Evolutionary conservation across 2,329 filamentous ascomycete genomes (phyloP), one percentile per base, ranked within the genome.

Genomic region (Alternaria novae-zelandiae): DNA sequence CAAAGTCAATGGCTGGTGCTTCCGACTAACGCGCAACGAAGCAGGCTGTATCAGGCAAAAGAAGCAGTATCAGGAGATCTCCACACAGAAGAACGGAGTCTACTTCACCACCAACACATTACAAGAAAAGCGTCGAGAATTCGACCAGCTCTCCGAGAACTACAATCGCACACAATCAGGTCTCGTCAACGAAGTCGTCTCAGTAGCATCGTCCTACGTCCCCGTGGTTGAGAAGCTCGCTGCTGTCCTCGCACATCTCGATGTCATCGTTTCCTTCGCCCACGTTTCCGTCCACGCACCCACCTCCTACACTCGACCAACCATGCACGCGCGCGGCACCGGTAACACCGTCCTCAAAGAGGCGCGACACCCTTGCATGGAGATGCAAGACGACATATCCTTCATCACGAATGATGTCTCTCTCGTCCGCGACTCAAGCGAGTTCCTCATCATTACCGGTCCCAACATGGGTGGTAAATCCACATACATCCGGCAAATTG

Each of bases 381-480:
- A 99, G 79, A 94, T 97, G 88, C 96, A 99, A 81, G 96, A 99
- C 74, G 96, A 99, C 74, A 90, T 99, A 45, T 94, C 95, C 66
- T 99, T 99, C 83, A 99, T 99, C 81, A 97, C 95, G 60, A 99
- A 99, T 79, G 95, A 99, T 72, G 93, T 98, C 21, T 89, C 90
- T 57, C 88, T 99, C 41, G 86, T 88, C 6, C 90, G 94, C 9
- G 90, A 90, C 61, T 86, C 88, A 51, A 97, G 93, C 0, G 94
- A 95, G 4, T 98, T 99, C 81, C 86, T 97, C 43, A 95, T 97
- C 82, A 97, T 98, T 78, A 98, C 95, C 0, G 96, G 96, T 0
- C 96, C 96, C 54, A 99, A 99, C 81, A 99, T 99, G 96, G 96
- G 96, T 71, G 96, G 96, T 72, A 99, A 99, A 83, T 97, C 93